Percentiles rank a stretch among this genome's conserved stretches.
Conservation (phyloP, 192 early-diverging fungal species). For the Phlyctochytrium arcticum region DNA sequence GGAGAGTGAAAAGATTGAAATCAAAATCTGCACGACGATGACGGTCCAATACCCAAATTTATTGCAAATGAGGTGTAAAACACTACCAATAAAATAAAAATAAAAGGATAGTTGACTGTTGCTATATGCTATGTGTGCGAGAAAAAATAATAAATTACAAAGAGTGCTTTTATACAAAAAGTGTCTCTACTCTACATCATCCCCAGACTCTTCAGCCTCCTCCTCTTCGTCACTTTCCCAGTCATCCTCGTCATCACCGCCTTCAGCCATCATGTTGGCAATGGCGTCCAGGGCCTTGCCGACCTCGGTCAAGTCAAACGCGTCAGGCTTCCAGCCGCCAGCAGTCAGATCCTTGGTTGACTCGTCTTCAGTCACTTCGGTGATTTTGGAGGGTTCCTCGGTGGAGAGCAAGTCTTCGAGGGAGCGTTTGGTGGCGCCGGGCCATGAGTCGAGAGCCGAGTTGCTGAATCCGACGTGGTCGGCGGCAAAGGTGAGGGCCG, state of each 20-base stretch:
- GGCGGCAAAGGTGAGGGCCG: constrained; percentile 4
- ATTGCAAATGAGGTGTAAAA: too few species aligned
- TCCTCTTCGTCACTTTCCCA: constrained; percentile 6
- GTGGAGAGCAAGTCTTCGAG: constrained; percentile 3
- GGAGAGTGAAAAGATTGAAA: too few species aligned
- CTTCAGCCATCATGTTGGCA: constrained; percentile 5
- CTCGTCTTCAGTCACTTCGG: neutral
- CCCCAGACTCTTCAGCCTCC: constrained; percentile 12
- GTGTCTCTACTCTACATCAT: too few species aligned
- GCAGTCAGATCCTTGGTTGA: constrained; percentile 1
- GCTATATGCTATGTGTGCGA: too few species aligned
- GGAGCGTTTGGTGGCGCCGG: constrained; percentile 1
- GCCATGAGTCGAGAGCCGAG: constrained; percentile 19
- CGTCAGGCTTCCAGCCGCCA: constrained; percentile 19
- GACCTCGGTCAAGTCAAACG: constrained; percentile 12
- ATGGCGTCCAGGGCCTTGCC: constrained; percentile 9
- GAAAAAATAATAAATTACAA: too few species aligned
- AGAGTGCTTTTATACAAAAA: too few species aligned
- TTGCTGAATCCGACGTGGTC: constrained; percentile 20
- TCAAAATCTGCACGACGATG: too few species aligned
- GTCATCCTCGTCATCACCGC: constrained; percentile 6
- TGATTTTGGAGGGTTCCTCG: too few species aligned
- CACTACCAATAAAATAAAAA: too few species aligned
- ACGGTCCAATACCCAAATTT: too few species aligned
- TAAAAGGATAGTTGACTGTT: too few species aligned